Evolutionary conservation across 805 yeast species (phyloP), one percentile per base, ranked within the genome.

Genomic region (Sungouiella thailandica): DNA sequence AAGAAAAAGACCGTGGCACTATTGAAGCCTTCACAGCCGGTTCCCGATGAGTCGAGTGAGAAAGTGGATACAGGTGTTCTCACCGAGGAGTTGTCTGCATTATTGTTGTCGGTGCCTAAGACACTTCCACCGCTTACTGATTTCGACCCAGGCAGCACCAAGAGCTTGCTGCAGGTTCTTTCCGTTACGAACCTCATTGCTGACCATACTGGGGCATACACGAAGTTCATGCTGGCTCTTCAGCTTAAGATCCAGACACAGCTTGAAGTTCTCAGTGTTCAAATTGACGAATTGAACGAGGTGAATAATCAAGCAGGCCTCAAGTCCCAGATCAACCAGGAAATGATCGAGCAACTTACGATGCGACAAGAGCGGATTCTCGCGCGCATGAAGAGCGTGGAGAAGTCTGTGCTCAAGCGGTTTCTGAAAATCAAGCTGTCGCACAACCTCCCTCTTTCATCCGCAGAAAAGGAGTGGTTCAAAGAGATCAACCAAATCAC

Each of bases 401-500:
- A 60, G 23, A 33, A 31, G 3, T 52, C 43, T 26, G 35, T 63
- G 5, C 40, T 47, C 4, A 37, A 43, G 3, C 44, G 53, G n/a
- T 44, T 59, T 3, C 57, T 53, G 25, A 41, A 45, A 23, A 28
- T 47, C 9, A 57, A 46, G 22, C 44, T 46, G 14, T 34, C 40
- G 4, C 47, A 39, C 13, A 34, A 50, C 4, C 43, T 61, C 10
- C 68, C 69, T 5, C 43, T 66, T 17, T 60, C 70, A 1, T 36
- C 44, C 1, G 53, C 57, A 15, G 72, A 66, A 36, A 52, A 45
- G 30, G 34, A 32, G 4, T 66, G 70, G 71, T 56, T 60, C 30
- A 50, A 52, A 19, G 70, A 66, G 36, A 47, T 66, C 23, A 62
- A 65, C 35, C 12, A 46, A 2, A 44, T 61, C 14, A 51, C 40